Evolutionary conservation across 225 moss, liverwort and hornwort genomes (phyloP).

Genomic region (Lunularia cruciata): DNA sequence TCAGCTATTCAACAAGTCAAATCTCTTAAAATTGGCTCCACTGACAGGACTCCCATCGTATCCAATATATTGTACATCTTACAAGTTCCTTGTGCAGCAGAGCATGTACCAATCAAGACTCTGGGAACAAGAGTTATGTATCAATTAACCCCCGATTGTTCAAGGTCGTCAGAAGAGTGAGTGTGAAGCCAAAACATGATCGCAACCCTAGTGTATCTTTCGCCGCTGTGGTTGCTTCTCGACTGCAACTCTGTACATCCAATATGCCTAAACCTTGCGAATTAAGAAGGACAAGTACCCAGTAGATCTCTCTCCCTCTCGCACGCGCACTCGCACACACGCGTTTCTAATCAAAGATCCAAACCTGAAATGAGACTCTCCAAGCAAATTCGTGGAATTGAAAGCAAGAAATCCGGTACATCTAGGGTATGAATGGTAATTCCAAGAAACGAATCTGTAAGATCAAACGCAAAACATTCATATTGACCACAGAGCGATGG

Average conservation of each 20-base stretch:
- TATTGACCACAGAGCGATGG: constrained; percentile 6
- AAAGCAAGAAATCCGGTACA: too few species aligned
- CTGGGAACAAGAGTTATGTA: background rate
- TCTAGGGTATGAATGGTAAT: too few species aligned
- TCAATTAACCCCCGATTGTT: too few species aligned
- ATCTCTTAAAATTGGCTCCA: background rate
- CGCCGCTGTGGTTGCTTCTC: constrained; percentile 46
- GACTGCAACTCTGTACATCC: constrained; percentile 48
- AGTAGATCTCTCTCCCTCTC: background rate
- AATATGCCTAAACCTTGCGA: constrained; percentile 34
- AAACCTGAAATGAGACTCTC: too few species aligned
- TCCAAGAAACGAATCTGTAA: background rate
- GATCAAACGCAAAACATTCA: background rate
- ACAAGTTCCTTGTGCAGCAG: background rate
- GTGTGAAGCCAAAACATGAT: background rate
- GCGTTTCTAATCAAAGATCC: too few species aligned
- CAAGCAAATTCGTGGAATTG: too few species aligned
- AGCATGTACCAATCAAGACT: background rate
- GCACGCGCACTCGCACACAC: background rate
- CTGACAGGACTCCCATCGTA: background rate
- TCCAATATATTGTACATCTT: background rate
- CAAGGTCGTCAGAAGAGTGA: background rate
- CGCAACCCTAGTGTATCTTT: constrained; percentile 31
- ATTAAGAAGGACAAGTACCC: constrained; percentile 30
- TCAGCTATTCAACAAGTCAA: background rate